phyloP scores from a whole-genome alignment of 2,329 filamentous ascomycete genomes.

The Cladosporium velox region DNA sequence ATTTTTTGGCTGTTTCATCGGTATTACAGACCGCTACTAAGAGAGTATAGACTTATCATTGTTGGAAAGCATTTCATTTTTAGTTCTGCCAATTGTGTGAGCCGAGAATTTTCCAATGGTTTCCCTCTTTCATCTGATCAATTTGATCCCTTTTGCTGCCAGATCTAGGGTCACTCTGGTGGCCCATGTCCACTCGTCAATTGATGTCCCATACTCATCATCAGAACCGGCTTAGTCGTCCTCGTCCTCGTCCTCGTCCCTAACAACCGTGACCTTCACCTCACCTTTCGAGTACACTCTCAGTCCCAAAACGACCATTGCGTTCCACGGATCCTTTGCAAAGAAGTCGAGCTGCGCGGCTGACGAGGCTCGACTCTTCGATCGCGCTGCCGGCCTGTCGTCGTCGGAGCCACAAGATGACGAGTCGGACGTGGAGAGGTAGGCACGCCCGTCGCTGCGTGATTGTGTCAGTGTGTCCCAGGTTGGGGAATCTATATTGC shows the following conservation, averaged over 20 bases:
- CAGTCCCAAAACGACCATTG: slow-evolving; percentile 61
- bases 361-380: not conserved
- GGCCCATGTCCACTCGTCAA: not conserved
- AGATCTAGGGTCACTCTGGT: not conserved
- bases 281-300: slow-evolving; percentile 59
- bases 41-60: slow-evolving; percentile 9
- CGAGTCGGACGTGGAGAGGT: not conserved
- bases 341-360: slow-evolving; percentile 41
- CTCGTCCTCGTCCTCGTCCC: not conserved
- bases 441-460: slow-evolving; percentile 28
- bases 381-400: not conserved
- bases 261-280: slow-evolving; percentile 52
- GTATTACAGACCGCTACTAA: slow-evolving; percentile 15
- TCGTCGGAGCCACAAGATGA: not conserved
- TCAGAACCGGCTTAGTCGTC: not conserved
- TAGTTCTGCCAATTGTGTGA: not conserved
- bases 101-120: not conserved
- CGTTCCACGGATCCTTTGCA: slow-evolving; percentile 60
- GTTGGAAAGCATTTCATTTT: not conserved
- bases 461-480: not conserved
- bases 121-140: not conserved
- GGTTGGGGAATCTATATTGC: not conserved
- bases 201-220: not conserved
- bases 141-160: not conserved
- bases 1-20: not conserved